These are phyloP conservation scores for Chionographis japonica DNA, from an alignment of 106 monocot species.

Conservation along the genomic window DNA sequence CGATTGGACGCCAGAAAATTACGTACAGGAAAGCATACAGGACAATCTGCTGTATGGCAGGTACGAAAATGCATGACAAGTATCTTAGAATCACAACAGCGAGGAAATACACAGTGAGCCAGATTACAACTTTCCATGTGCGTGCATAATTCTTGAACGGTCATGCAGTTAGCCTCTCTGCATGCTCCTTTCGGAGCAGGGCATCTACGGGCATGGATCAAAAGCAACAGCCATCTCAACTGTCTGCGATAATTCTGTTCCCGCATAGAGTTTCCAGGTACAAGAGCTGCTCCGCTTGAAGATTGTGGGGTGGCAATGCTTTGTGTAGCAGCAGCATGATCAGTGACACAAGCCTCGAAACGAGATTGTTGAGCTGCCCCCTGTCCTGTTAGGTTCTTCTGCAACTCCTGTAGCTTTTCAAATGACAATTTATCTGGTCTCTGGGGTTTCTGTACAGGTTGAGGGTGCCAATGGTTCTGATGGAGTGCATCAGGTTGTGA, in stretches of 20 bases:
- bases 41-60: slow-evolving; percentile 55
- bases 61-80: slow-evolving; percentile 46
- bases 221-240: slow-evolving; percentile 63
- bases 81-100: slow-evolving; percentile 47
- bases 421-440: slow-evolving; percentile 27
- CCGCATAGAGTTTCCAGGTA: slow-evolving; percentile 14
- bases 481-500: slow-evolving; percentile 36
- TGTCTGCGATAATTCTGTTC: slow-evolving; percentile 50
- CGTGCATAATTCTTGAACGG: slow-evolving; percentile 44
- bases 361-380: slow-evolving; percentile 45
- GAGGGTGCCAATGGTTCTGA: slow-evolving; percentile 50
- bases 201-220: slow-evolving; percentile 73
- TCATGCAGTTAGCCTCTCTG: slow-evolving; percentile 47
- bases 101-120: slow-evolving; percentile 44
- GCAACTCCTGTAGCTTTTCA: slow-evolving; percentile 49
- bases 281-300: slow-evolving; percentile 12
- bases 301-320: slow-evolving; percentile 13
- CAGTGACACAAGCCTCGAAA: slow-evolving; percentile 14
- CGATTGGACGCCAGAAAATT: slow-evolving; percentile 29
- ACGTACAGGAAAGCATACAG: slow-evolving; percentile 67
- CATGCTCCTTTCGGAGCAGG: slow-evolving; percentile 55
- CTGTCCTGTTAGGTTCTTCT: slow-evolving; percentile 29
- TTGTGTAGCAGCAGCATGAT: slow-evolving; percentile 14
- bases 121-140: slow-evolving; percentile 61
- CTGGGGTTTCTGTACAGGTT: slow-evolving; percentile 33